phyloP scores from a whole-genome alignment of 2,329 filamentous ascomycete species.

The Cryoendolithus antarcticus region DNA sequence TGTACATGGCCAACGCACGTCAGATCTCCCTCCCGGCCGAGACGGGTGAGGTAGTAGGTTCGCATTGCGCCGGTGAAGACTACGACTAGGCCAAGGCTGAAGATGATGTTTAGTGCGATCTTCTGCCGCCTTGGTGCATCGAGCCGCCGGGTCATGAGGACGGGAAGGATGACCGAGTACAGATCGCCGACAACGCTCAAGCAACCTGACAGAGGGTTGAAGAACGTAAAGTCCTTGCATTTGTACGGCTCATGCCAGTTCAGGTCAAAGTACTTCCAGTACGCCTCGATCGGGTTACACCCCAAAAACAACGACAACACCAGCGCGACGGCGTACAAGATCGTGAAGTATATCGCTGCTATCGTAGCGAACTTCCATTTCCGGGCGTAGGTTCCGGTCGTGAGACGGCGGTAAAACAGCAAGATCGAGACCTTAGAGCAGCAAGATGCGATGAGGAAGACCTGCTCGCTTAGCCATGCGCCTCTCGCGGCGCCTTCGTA shows the following conservation, averaged over 20 bases:
- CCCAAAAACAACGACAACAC: conserved; percentile 8
- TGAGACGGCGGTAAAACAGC: conserved; percentile 15
- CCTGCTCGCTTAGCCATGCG: conserved; percentile 11
- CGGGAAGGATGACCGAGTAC: conserved; percentile 13
- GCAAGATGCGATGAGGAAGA: conserved; percentile 10
- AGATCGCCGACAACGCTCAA: conserved; percentile 12
- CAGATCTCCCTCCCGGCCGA: conserved; percentile 8
- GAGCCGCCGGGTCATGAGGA: conserved; percentile 33
- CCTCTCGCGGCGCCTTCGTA: conserved; percentile 5
- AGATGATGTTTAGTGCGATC: conserved; percentile 11
- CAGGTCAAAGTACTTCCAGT: conserved; percentile 11
- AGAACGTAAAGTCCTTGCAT: conserved; percentile 17
- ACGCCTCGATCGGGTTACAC: conserved; percentile 10
- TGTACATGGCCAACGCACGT: background rate
- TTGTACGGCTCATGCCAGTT: conserved; percentile 13
- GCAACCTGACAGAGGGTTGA: conserved; percentile 13
- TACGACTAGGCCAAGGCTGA: conserved; percentile 17
- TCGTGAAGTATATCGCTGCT: conserved; percentile 8
- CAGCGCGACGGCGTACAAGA: conserved; percentile 7
- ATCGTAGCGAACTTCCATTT: conserved; percentile 9
- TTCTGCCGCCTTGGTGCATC: conserved; percentile 33
- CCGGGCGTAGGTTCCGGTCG: conserved; percentile 15
- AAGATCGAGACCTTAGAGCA: conserved; percentile 16
- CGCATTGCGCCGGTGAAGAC: conserved; percentile 21
- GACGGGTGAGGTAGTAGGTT: conserved; percentile 18